Percentiles rank a stretch among this genome's conserved stretches.
Evolutionary conservation across 345 rosid species (phyloP).

Genomic region (Arabidopsis suecica): DNA sequence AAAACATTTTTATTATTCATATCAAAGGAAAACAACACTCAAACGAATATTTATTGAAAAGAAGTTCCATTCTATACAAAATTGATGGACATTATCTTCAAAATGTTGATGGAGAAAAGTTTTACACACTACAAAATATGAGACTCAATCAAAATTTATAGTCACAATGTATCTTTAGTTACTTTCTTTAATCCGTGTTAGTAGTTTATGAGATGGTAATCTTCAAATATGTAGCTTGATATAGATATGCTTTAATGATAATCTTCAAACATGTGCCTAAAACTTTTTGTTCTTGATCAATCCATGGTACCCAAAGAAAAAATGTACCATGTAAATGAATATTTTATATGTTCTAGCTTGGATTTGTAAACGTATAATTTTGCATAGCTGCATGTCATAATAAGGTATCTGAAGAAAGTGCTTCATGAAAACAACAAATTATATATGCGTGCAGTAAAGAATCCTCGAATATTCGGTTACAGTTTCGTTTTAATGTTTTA

Average conservation of each 20-base stretch:
- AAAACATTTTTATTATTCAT: not conserved
- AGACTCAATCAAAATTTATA: not conserved
- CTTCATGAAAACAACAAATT: constrained; percentile 29
- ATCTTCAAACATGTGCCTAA: not conserved
- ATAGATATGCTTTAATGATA: not conserved
- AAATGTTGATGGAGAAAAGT: not conserved
- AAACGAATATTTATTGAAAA: not conserved
- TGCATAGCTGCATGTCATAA: not conserved
- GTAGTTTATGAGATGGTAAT: not conserved
- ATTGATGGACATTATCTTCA: not conserved
- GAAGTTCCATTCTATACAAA: not conserved
- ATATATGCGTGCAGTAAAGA: constrained; percentile 22
- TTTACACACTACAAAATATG: not conserved
- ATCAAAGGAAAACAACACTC: not conserved
- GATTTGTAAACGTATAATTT: not conserved
- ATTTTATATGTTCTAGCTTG: not conserved
- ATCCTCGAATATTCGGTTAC: constrained; percentile 34
- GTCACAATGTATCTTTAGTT: not conserved
- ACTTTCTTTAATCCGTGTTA: not conserved
- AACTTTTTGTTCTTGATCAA: not conserved
- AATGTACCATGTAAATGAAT: constrained; percentile 2
- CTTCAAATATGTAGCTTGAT: not conserved
- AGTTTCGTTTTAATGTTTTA: constrained; percentile 25
- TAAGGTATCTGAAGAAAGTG: constrained; percentile 21
- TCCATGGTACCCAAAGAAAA: not conserved